Conservation (phyloP, 768 basidiomycete genomes). For the Hortiboletus flavorubellus region DNA sequence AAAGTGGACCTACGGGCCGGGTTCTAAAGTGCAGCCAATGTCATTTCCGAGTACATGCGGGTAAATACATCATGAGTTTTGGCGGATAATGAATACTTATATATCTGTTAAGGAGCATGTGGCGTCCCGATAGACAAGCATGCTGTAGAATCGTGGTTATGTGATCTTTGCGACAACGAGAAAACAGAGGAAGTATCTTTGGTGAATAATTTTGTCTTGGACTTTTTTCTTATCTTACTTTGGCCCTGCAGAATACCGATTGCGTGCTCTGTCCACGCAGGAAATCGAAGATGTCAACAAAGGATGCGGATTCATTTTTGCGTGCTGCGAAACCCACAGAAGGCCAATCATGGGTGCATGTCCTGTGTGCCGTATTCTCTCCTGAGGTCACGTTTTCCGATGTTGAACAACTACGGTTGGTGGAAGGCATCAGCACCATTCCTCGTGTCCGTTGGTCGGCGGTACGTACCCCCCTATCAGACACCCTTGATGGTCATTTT, state of each 20-base stretch:
- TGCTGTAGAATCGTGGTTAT: conserved; percentile 72
- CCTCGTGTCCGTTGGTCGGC: conserved; percentile 67
- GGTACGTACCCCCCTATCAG: conserved; percentile 42
- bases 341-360: conserved; percentile 89
- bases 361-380: conserved; percentile 84
- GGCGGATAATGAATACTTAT: conserved; percentile 2
- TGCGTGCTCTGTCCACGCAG: conserved; percentile 80
- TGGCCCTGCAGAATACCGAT: conserved; percentile 57
- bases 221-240: not conserved
- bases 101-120: conserved; percentile 47
- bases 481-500: not conserved
- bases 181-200: conserved; percentile 78
- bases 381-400: conserved; percentile 85
- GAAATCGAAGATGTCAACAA: conserved; percentile 35
- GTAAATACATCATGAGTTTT: conserved; percentile 33
- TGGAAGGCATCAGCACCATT: conserved; percentile 82
- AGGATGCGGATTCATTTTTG: conserved; percentile 60
- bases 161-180: conserved; percentile 85
- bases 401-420: conserved; percentile 64
- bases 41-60: conserved; percentile 74
- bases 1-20: conserved; percentile 69
- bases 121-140: conserved; percentile 67
- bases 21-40: conserved; percentile 83
- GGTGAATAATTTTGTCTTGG: conserved; percentile 40
- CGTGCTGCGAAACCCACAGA: conserved; percentile 87